Evolutionary conservation across 108 stramenopile species (phyloP).

Genomic region (Nitzschia sp.): DNA sequence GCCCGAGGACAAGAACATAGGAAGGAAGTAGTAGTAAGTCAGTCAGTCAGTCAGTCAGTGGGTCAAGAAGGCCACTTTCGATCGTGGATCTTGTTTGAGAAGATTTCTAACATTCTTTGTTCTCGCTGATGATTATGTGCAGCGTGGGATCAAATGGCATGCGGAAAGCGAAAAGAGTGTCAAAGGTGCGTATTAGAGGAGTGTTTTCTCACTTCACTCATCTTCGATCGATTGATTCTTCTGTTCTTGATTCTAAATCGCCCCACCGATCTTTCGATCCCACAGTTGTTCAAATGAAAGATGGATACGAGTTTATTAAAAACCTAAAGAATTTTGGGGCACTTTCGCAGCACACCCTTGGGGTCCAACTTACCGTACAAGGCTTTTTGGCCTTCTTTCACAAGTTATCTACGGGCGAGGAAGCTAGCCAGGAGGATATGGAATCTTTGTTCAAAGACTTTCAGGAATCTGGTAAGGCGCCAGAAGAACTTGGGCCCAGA

Average conservation of each 20-base stretch:
- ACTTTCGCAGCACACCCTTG: background rate
- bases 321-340: background rate
- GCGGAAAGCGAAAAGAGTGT: slow-evolving; percentile 15
- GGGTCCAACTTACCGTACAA: slow-evolving; percentile 7
- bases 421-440: background rate
- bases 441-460: background rate
- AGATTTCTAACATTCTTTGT: background rate
- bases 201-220: too few relatives aligned
- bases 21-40: slow-evolving; percentile 22
- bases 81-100: too few relatives aligned
- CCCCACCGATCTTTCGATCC: too few relatives aligned
- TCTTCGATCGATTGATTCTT: too few relatives aligned
- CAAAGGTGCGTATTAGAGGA: slow-evolving; percentile 4
- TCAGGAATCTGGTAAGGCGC: background rate
- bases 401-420: background rate
- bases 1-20: slow-evolving; percentile 18
- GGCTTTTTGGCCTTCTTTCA: slow-evolving; percentile 22
- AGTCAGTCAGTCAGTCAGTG: background rate
- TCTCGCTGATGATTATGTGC: background rate
- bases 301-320: slow-evolving; percentile 10
- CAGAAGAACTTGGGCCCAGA: slow-evolving; percentile 2
- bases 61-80: background rate
- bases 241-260: background rate
- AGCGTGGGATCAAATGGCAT: slow-evolving; percentile 19
- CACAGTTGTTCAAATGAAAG: slow-evolving; percentile 15